Evolutionary conservation across 306 rosid genomes (phyloP).

Genomic region (Rubus parviflorus): DNA sequence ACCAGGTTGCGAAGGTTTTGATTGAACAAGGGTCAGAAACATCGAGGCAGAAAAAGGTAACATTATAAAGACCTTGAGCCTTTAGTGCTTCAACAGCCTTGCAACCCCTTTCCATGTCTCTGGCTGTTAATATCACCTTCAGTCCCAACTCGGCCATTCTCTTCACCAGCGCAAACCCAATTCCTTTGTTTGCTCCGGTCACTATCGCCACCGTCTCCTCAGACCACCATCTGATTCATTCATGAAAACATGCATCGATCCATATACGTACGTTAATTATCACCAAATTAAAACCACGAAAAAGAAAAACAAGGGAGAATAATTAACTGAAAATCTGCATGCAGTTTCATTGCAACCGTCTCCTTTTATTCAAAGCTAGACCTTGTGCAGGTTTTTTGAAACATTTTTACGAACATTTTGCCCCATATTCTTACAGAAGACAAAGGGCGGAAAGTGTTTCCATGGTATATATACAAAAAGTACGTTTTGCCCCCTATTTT

Average conservation of each 20-base stretch:
- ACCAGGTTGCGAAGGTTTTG: constrained; percentile 47
- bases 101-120: constrained; percentile 58
- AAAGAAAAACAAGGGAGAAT: too few relatives aligned
- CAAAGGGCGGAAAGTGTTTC: background rate
- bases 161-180: constrained; percentile 77
- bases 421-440: background rate
- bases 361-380: background rate
- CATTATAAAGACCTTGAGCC: constrained; percentile 38
- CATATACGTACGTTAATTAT: background rate
- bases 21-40: constrained; percentile 71
- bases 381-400: too few relatives aligned
- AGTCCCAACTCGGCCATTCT: constrained; percentile 61
- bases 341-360: background rate
- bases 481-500: too few relatives aligned
- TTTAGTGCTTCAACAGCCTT: constrained; percentile 43
- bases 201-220: constrained; percentile 73
- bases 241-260: background rate
- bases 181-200: constrained; percentile 86
- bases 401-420: too few relatives aligned
- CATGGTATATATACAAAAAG: too few relatives aligned
- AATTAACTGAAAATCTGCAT: too few relatives aligned
- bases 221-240: constrained; percentile 78
- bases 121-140: constrained; percentile 65
- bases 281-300: too few relatives aligned
- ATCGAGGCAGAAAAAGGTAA: constrained; percentile 57